A percentile compares a stretch with the other conserved stretches of the same genome.
Evolutionary conservation across 1,139 yeast species (phyloP).

Genomic region (Debaryomyces fabryi): DNA sequence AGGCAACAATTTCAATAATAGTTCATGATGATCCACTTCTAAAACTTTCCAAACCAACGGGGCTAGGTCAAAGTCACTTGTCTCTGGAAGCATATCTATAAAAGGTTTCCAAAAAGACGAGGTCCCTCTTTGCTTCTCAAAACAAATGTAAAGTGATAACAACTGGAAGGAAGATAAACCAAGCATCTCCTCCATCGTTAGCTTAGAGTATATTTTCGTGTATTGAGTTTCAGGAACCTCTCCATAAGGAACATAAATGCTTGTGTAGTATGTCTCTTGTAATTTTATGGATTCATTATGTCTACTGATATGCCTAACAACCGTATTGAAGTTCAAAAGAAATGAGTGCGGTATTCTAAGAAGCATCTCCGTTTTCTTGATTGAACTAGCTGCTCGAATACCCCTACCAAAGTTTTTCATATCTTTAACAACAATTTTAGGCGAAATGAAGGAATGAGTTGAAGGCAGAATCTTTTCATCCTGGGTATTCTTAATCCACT

Average conservation of each 20-base stretch:
- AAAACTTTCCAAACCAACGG: conserved; percentile 57
- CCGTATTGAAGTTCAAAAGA: conserved; percentile 63
- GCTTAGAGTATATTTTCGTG: conserved; percentile 34
- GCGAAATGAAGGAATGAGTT: conserved; percentile 31
- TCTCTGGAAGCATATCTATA: conserved; percentile 55
- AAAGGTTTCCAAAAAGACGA: conserved; percentile 69
- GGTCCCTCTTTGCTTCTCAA: conserved; percentile 42
- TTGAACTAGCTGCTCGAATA: conserved; percentile 42
- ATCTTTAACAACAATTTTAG: conserved; percentile 31
- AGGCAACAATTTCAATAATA: conserved; percentile 43
- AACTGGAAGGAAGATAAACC: conserved; percentile 51
- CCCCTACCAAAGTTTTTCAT: conserved; percentile 61
- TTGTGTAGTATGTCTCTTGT: conserved; percentile 25
- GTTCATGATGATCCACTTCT: conserved; percentile 23
- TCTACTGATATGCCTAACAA: conserved; percentile 40
- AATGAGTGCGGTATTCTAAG: conserved; percentile 60
- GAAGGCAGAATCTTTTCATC: conserved; percentile 25
- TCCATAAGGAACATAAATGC: conserved; percentile 23
- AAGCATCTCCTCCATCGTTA: conserved; percentile 32
- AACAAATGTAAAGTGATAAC: conserved; percentile 47
- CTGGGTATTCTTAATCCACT: conserved; percentile 30
- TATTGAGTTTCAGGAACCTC: conserved; percentile 20
- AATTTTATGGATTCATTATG: conserved; percentile 23
- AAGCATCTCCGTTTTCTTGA: conserved; percentile 46
- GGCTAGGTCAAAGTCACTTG: conserved; percentile 47